Evolutionary conservation across 2,329 filamentous ascomycete genomes (phyloP).

Genomic region (Trichocomaceae sp.): DNA sequence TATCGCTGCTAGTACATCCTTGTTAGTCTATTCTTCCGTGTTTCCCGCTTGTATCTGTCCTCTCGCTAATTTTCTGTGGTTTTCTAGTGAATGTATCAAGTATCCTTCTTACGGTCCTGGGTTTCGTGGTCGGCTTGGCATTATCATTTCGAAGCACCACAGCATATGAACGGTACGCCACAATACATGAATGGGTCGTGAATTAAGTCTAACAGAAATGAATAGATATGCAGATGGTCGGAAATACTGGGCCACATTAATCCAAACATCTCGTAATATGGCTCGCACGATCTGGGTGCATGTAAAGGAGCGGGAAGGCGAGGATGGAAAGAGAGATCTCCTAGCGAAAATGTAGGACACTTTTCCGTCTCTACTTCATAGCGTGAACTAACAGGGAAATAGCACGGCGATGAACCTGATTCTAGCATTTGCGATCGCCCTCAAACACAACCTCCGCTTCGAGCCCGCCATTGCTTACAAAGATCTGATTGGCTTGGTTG

Average conservation of each 20-base stretch:
- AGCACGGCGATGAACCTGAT: constrained; percentile 68
- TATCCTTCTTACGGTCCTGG: constrained; percentile 67
- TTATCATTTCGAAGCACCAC: constrained; percentile 71
- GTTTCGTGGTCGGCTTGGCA: constrained; percentile 75
- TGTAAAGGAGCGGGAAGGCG: constrained; percentile 52
- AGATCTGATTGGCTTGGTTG: constrained; percentile 63
- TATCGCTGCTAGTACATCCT: constrained; percentile 43
- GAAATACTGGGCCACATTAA: constrained; percentile 55
- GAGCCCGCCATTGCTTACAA: constrained; percentile 73
- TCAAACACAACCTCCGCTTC: constrained; percentile 79
- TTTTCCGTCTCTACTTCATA: neutral
- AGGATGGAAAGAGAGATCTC: constrained; percentile 57
- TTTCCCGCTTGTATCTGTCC: neutral
- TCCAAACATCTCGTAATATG: constrained; percentile 51
- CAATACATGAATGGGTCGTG: neutral
- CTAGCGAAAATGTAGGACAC: constrained; percentile 56
- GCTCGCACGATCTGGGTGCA: constrained; percentile 79
- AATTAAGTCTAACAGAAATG: neutral
- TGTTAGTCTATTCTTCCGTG: constrained; percentile 21
- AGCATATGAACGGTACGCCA: constrained; percentile 60
- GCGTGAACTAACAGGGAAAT: constrained; percentile 12
- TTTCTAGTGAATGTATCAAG: constrained; percentile 52
- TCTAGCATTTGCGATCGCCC: constrained; percentile 65
- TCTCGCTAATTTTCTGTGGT: neutral
- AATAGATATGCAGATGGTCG: constrained; percentile 54